Evolutionary conservation across 805 yeast species (phyloP), one percentile per base, ranked within the genome.

Genomic region (Grigorovia jiainica): DNA sequence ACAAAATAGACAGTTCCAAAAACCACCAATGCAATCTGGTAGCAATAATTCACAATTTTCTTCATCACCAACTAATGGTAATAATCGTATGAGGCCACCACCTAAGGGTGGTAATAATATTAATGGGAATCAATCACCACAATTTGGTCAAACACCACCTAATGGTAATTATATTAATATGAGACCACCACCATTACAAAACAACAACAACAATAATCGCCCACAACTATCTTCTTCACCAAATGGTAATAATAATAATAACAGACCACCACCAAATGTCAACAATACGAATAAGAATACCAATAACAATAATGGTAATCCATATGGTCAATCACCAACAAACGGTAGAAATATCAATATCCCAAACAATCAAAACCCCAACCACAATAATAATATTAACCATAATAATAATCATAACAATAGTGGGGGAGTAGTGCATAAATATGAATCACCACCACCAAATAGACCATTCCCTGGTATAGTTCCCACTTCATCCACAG

Each of bases 391-490:
- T n/a, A n/a, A n/a, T n/a, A n/a, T n/a, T n/a, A n/a, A n/a, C n/a
- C n/a, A n/a, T n/a, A n/a, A n/a, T n/a, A n/a, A n/a, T n/a, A n/a
- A n/a, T n/a, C n/a, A n/a, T n/a, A n/a, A n/a, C n/a, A n/a, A n/a
- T n/a, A n/a, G n/a, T n/a, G n/a, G n/a, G n/a, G n/a, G n/a, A n/a
- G n/a, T n/a, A n/a, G 5, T 15, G n/a, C 31, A 15, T 13, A n/a
- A 36, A 27, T 25, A 36, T 18, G 33, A 36, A 27, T 36, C 39
- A 11, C 39, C 39, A 18, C 39, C 39, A 18, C 39, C 39, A 25
- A 36, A 36, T 27, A 36, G 39, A 27, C 39, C 39, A 18, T 36
- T 18, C 15, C 39, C 39, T 11, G 39, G 39, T 16, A 36, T n/a
- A n/a, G n/a, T n/a, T n/a, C n/a, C n/a, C 39, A 6, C 5, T 36